Percentiles rank a stretch among this genome's conserved stretches.
Conservation (phyloP, 176 grass and related monocot species). For the Aegilops bicornis region DNA sequence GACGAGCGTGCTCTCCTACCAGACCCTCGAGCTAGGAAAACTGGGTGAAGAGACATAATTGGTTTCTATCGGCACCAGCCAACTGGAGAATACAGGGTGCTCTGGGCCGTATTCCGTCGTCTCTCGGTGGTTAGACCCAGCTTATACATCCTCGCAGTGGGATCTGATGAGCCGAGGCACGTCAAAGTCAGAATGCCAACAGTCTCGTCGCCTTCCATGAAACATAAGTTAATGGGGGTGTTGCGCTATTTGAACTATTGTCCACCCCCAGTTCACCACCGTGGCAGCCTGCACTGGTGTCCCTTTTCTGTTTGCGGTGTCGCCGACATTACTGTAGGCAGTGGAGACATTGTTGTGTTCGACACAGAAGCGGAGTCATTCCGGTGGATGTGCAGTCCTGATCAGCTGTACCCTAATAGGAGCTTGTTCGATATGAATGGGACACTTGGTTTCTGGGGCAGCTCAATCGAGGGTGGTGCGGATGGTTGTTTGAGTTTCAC, state of each 20-base stretch:
- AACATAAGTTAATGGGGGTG: background rate
- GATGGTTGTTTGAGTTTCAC: no score
- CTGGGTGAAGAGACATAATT: background rate
- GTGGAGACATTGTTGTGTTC: no score
- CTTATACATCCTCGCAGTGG: background rate
- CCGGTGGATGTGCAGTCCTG: no score
- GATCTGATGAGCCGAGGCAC: background rate
- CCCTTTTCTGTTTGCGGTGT: no score
- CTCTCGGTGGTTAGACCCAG: background rate
- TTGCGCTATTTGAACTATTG: background rate
- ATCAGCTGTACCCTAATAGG: no score
- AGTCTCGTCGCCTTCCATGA: background rate
- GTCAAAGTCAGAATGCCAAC: background rate
- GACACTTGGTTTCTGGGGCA: no score
- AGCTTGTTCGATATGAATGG: no score
- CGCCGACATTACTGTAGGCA: background rate
- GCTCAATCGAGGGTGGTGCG: no score
- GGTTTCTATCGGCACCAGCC: background rate
- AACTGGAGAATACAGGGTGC: background rate
- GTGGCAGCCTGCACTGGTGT: background rate
- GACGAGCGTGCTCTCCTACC: no score
- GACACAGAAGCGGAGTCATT: no score
- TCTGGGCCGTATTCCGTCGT: background rate
- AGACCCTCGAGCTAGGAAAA: background rate
- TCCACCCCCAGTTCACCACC: background rate